Base-by-base conservation (phyloP, 2,329 filamentous ascomycete genomes). In the Claviceps paspali region DNA sequence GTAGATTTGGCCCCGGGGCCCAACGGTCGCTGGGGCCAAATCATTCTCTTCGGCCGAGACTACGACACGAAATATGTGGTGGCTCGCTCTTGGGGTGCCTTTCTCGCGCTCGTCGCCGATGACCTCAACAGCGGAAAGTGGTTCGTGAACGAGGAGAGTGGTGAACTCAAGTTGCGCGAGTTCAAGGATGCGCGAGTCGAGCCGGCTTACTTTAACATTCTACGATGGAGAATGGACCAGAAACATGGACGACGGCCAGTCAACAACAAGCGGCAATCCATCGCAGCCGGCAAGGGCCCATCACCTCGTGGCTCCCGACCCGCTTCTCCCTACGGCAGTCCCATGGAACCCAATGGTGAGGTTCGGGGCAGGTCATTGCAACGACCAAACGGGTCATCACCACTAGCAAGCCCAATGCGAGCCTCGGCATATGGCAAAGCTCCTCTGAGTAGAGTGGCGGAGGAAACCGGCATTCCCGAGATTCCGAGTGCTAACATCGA, bases 21-120 rank as follows among this genome's bases (percentile, higher is more conserved):
- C 8, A 73, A 74, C 33, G 91, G 91, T 28, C 82, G 79, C 55
- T 98, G 91, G 88, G 91, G 91, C 38, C 91, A 98, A 57, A 76
- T 98, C 46, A 94, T 98, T 51, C 71, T 98, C 43, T 95, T 93
- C 56, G 91, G 91, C 35, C 84, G 91, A 42, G 91, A 98, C 62
- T 98, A 94, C 60, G 91, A 98, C 55, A 94, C 84, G 60, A 98
- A 98, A 64, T 98, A 94, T 54, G 91, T 98, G 6, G 73, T 98
- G 39, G 83, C 91, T 22, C 77, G 83, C 43, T 96, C 88, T 1
- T 98, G 91, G 91, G 75, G 78, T 12, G 73, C 80, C 8, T 87
- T 98, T 53, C 62, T 98, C 15, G 86, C 86, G 35, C 73, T 78
- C 23, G 73, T 95, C 6, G 86, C 91, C 22, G 91, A 98, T 52